Conservation (phyloP, 1,284 basidiomycete species). For the Ustilago hordei region DNA sequence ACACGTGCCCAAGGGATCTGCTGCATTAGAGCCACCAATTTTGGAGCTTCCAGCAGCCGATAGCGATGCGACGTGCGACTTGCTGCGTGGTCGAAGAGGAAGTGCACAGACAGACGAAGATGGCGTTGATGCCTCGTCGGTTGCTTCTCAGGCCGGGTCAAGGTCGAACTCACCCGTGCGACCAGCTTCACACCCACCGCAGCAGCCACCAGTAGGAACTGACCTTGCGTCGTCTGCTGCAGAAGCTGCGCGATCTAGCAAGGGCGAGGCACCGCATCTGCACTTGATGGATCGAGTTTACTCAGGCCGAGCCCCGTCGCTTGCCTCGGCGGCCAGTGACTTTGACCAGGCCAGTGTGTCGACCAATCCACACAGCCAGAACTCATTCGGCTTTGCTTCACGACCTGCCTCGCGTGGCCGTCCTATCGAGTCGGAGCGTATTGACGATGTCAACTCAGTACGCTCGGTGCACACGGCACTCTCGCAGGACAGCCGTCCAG, state of each 20-base stretch:
- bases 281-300: slow-evolving; percentile 46
- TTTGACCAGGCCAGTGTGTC: slow-evolving; percentile 46
- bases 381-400: slow-evolving; percentile 42
- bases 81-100: slow-evolving; percentile 30
- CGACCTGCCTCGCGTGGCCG: slow-evolving; percentile 36
- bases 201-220: slow-evolving; percentile 17
- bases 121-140: slow-evolving; percentile 58
- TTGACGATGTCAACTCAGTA: slow-evolving; percentile 43
- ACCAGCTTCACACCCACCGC: slow-evolving; percentile 11
- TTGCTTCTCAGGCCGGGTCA: slow-evolving; percentile 67
- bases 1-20: slow-evolving; percentile 36
- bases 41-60: slow-evolving; percentile 47
- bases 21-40: slow-evolving; percentile 46
- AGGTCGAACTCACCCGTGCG: slow-evolving; percentile 57
- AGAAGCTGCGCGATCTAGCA: slow-evolving; percentile 24
- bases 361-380: slow-evolving; percentile 44
- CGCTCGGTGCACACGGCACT: slow-evolving; percentile 53
- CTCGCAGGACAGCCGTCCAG: slow-evolving; percentile 58
- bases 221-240: slow-evolving; percentile 25
- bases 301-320: slow-evolving; percentile 38
- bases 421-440: slow-evolving; percentile 21
- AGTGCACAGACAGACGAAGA: slow-evolving; percentile 46
- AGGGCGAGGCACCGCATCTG: slow-evolving; percentile 32
- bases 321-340: slow-evolving; percentile 37
- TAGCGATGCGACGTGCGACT: slow-evolving; percentile 15